These are phyloP conservation scores for Annona cherimola DNA, from an alignment of 164 flowering plant species.

Conservation along the genomic window DNA sequence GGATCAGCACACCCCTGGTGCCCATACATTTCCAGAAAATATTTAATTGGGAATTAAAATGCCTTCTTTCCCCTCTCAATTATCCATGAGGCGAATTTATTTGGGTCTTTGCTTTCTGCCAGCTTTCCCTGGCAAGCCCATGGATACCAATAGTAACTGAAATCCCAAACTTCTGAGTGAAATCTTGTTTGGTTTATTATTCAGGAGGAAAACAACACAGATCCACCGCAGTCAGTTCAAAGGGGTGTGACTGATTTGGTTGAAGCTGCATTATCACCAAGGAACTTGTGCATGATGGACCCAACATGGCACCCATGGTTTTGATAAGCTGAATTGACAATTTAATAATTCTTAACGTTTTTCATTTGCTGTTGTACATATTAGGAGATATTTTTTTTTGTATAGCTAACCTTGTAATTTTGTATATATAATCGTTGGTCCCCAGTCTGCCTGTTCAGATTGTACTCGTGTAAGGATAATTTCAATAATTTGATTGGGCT, in stretches of 20 bases:
- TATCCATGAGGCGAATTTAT: too few relatives aligned
- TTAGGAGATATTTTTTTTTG: not conserved
- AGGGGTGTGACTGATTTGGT: conserved; percentile 84
- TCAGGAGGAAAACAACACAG: conserved; percentile 83
- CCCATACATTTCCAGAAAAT: too few relatives aligned
- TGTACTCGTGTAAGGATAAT: not conserved
- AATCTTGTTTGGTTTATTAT: not conserved
- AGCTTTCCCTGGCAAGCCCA: not conserved
- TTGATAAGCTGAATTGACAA: conserved; percentile 15
- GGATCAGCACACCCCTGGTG: too few relatives aligned
- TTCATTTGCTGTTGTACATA: not conserved
- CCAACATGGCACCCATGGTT: conserved; percentile 99
- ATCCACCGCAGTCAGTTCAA: conserved; percentile 88
- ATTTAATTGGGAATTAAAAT: too few relatives aligned
- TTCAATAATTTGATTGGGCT: too few relatives aligned
- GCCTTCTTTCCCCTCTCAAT: too few relatives aligned
- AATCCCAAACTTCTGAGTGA: not conserved
- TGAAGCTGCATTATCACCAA: conserved; percentile 81
- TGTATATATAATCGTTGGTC: not conserved
- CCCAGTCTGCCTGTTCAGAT: not conserved
- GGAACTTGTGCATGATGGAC: conserved; percentile 98
- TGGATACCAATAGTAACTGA: not conserved
- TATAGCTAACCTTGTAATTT: not conserved
- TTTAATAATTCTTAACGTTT: not conserved
- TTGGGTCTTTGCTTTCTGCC: not conserved